Conservation (phyloP, 345 rosid genomes). For the Dipteronia dyeriana region DNA sequence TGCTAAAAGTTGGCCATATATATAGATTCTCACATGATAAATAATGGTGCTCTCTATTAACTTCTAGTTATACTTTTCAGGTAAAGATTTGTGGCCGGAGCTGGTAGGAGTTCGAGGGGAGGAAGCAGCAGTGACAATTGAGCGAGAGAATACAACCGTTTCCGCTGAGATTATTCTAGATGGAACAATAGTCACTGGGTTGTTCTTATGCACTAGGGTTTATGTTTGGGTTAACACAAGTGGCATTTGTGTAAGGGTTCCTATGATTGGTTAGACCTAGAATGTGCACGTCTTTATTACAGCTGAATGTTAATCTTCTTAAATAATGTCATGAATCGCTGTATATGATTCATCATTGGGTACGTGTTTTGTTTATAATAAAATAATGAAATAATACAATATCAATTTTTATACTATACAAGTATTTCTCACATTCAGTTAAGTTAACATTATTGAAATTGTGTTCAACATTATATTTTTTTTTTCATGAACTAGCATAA, state of each 20-base stretch:
- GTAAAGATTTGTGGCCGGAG: constrained; percentile 31
- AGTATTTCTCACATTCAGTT: too few species aligned
- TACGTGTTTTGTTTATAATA: too few species aligned
- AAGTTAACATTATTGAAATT: too few species aligned
- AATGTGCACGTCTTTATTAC: not conserved
- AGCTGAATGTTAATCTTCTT: not conserved
- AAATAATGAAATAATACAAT: too few species aligned
- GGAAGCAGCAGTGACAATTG: constrained; percentile 15
- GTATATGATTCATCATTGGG: not conserved
- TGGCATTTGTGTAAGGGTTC: constrained; percentile 11
- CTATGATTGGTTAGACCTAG: constrained; percentile 17
- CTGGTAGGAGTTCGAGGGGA: constrained; percentile 17
- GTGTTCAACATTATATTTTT: too few species aligned
- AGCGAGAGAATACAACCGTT: constrained; percentile 25
- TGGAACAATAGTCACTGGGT: not conserved
- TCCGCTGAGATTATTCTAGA: constrained; percentile 18
- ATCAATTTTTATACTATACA: too few species aligned
- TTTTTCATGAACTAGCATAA: too few species aligned
- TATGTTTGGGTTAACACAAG: constrained; percentile 26
- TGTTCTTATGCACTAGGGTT: constrained; percentile 25
- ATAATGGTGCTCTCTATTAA: not conserved
- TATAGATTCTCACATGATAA: too few species aligned
- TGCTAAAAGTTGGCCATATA: too few species aligned
- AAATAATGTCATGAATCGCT: not conserved
- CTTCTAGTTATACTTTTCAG: constrained; percentile 11